Evolutionary conservation across 257 asterid species (phyloP).

Genomic region (Echium plantagineum): DNA sequence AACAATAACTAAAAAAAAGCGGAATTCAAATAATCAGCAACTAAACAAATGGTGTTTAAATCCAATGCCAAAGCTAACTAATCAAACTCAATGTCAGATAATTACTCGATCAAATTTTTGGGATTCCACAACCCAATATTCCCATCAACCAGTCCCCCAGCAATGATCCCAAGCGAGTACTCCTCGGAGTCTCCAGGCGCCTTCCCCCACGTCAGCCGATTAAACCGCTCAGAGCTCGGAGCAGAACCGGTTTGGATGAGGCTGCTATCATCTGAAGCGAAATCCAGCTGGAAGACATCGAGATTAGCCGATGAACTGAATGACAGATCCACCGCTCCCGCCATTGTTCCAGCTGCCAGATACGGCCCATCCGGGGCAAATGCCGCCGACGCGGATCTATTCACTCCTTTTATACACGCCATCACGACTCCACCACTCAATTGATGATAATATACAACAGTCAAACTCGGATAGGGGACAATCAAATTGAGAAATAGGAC

Average conservation of each 20-base stretch:
- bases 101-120: slow-evolving; percentile 46
- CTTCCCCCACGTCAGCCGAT: slow-evolving; percentile 71
- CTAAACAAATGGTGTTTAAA: no score
- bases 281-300: slow-evolving; percentile 84
- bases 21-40: no score
- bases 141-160: slow-evolving; percentile 83
- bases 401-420: slow-evolving; percentile 65
- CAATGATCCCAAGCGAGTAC: slow-evolving; percentile 52
- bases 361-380: slow-evolving; percentile 80
- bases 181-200: slow-evolving; percentile 42
- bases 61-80: no score
- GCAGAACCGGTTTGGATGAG: slow-evolving; percentile 47
- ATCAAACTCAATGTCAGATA: no score
- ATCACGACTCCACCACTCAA: slow-evolving; percentile 16
- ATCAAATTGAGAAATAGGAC: no score
- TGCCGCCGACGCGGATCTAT: slow-evolving; percentile 94
- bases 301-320: slow-evolving; percentile 94
- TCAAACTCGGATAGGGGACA: no score
- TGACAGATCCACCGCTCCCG: slow-evolving; percentile 97
- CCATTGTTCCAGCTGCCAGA: slow-evolving; percentile 98
- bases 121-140: slow-evolving; percentile 79
- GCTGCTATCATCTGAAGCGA: slow-evolving; percentile 70
- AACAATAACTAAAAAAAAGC: no score
- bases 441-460: no score
- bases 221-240: slow-evolving; percentile 75